Evolutionary conservation across 495 filamentous ascomycete genomes (phyloP), one percentile per base, ranked within the genome.

Genomic region (Neurospora sp.): DNA sequence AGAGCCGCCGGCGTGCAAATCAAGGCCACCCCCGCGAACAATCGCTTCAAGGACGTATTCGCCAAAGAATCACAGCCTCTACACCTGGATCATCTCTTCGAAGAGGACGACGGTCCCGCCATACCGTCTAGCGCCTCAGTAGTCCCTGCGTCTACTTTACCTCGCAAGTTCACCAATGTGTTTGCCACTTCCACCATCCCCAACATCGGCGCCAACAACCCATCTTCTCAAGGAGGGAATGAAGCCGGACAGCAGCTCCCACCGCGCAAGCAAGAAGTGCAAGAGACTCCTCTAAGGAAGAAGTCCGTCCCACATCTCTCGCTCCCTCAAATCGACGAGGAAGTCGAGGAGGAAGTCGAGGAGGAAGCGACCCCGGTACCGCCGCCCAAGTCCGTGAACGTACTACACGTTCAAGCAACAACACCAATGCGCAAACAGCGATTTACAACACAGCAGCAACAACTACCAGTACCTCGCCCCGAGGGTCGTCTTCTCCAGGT

Each of bases 21-120:
- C 45, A 90, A 91, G 80, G 93, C 93, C 27, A 96, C 93, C 1
- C 93, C 93, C 12, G 90, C 87, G 45, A 88, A 82, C 72, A 84
- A 84, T 69, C 83, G 88, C 2, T 85, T 80, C 74, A 86, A 79
- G 73, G 82, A 89, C 69, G 81, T 84, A 16, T 73, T 84, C 18
- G 78, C 75, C 22, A 42, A 72, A 31, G 76, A 77, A 7, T 71
- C 77, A 14, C 72, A 72, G 27, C 70, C 68, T 27, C 41, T 41
- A 2, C 47, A 73, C 14, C 31, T 44, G 27, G 31, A 59, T 1
- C 37, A 70, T 65, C 18, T 73, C 39, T 2, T 77, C 70, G 18
- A 78, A 72, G 44, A 76, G 70, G 8, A 75, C 73, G 40, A 75
- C 73, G 40, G 70, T 12, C 53, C 75, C 42, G n/a, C 20, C 5